A percentile compares a stretch with the other conserved stretches of the same genome.
These are phyloP conservation scores for Pelargonium citronellum DNA, from an alignment of 441 rosid species.

Conservation along the genomic window DNA sequence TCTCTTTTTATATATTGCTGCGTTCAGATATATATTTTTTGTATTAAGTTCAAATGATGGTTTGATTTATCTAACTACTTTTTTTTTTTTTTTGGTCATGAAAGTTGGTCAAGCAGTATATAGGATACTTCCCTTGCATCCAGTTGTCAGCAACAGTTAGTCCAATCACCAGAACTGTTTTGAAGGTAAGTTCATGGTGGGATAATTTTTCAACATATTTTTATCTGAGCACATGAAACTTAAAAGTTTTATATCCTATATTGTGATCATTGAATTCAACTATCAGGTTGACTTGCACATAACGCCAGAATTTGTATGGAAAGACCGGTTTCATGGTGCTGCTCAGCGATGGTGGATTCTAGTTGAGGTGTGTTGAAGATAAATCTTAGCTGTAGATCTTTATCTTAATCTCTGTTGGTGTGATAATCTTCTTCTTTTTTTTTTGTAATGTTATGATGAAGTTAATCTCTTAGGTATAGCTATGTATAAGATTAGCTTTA, in stretches of 20 bases:
- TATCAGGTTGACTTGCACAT: slow-evolving; percentile 81
- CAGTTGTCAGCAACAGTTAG: slow-evolving; percentile 84
- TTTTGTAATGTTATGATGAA: too few species aligned
- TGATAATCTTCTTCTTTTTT: too few species aligned
- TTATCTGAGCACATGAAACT: slow-evolving; percentile 1
- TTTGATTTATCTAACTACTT: slow-evolving; percentile 17
- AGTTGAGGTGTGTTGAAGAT: slow-evolving; percentile 57
- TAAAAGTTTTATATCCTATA: slow-evolving; percentile 8
- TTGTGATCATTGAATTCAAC: slow-evolving; percentile 20
- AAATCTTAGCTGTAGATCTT: neutral
- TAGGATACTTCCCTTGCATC: slow-evolving; percentile 81
- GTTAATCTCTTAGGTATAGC: too few species aligned
- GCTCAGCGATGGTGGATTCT: slow-evolving; percentile 98
- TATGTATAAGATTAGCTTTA: too few species aligned
- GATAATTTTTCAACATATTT: slow-evolving; percentile 7
- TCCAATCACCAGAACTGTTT: slow-evolving; percentile 98
- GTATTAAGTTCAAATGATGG: slow-evolving; percentile 16
- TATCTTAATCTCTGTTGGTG: too few species aligned
- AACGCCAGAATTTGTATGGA: slow-evolving; percentile 85
- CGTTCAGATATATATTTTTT: slow-evolving; percentile 18
- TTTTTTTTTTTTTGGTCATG: slow-evolving; percentile 22
- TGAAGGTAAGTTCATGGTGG: slow-evolving; percentile 56
- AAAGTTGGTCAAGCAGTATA: slow-evolving; percentile 85
- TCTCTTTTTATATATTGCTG: neutral
- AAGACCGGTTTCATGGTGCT: slow-evolving; percentile 93